phyloP scores from a whole-genome alignment of 768 basidiomycete genomes.

The Macrolepiota dolichaula region DNA sequence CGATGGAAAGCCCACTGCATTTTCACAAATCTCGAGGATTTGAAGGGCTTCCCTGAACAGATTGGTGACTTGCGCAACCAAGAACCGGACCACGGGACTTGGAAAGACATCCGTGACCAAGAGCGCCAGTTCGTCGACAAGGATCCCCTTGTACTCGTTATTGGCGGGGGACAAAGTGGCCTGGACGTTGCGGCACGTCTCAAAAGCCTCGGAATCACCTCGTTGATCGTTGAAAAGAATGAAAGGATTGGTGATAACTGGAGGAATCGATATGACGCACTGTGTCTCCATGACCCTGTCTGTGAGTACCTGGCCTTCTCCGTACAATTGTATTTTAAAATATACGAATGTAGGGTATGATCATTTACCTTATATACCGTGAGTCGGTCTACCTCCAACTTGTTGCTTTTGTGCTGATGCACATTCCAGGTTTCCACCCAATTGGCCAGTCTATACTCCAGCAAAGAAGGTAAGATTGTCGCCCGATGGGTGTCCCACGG shows the following conservation, averaged over 20 bases:
- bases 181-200: slow-evolving; percentile 65
- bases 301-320: slow-evolving; percentile 38
- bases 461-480: slow-evolving; percentile 21
- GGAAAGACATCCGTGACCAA: slow-evolving; percentile 43
- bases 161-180: slow-evolving; percentile 69
- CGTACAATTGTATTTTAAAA: background rate
- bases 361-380: slow-evolving; percentile 63
- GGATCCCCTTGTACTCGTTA: slow-evolving; percentile 56
- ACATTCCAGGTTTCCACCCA: slow-evolving; percentile 24
- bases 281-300: slow-evolving; percentile 66
- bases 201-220: slow-evolving; percentile 50
- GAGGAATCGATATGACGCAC: slow-evolving; percentile 62
- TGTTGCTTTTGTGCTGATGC: background rate
- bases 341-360: slow-evolving; percentile 37
- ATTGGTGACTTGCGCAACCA: slow-evolving; percentile 40
- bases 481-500: too few species aligned
- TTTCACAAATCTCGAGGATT: slow-evolving; percentile 54
- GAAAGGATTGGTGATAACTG: slow-evolving; percentile 59
- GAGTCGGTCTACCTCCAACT: slow-evolving; percentile 20
- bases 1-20: slow-evolving; percentile 61
- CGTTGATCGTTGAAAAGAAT: slow-evolving; percentile 67
- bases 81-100: slow-evolving; percentile 48
- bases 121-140: slow-evolving; percentile 22
- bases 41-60: slow-evolving; percentile 51
- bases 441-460: slow-evolving; percentile 29